These are phyloP conservation scores for Cytospora chrysosperma DNA, from an alignment of 2,329 filamentous ascomycete species.

Conservation along the genomic window DNA sequence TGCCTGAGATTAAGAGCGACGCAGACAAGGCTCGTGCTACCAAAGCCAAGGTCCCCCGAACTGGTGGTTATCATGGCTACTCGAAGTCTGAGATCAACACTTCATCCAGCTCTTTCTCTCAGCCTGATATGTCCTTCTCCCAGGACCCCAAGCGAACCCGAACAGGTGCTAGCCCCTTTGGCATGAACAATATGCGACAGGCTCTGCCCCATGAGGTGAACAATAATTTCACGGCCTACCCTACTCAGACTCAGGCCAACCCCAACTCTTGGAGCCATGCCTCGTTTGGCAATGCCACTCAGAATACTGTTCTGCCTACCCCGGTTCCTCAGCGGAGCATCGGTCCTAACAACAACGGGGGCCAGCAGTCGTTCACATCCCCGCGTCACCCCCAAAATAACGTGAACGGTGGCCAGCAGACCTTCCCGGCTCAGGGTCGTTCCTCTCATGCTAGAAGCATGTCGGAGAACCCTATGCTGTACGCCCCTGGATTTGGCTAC, in stretches of 20 bases:
- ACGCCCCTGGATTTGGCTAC: slow-evolving; percentile 16
- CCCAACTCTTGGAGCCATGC: slow-evolving; percentile 30
- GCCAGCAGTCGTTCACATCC: slow-evolving; percentile 14
- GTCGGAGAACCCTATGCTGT: slow-evolving; percentile 22
- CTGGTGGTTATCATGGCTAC: slow-evolving; percentile 27
- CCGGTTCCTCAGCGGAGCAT: slow-evolving; percentile 19
- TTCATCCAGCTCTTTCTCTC: slow-evolving; percentile 25
- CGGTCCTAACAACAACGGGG: neutral
- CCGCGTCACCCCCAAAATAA: slow-evolving; percentile 17
- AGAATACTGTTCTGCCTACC: slow-evolving; percentile 26
- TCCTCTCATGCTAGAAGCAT: slow-evolving; percentile 24
- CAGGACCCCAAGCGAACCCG: slow-evolving; percentile 23
- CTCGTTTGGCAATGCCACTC: slow-evolving; percentile 24
- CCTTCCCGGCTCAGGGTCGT: slow-evolving; percentile 16
- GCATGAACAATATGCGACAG: slow-evolving; percentile 2
- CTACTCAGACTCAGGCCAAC: slow-evolving; percentile 34
- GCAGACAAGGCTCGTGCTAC: slow-evolving; percentile 27
- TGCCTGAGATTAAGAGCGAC: slow-evolving; percentile 52
- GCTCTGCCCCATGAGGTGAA: slow-evolving; percentile 8
- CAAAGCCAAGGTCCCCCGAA: slow-evolving; percentile 24
- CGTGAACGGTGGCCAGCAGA: slow-evolving; percentile 8
- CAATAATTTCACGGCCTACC: slow-evolving; percentile 34
- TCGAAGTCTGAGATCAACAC: slow-evolving; percentile 27
- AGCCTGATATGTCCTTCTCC: slow-evolving; percentile 11
- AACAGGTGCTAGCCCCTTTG: slow-evolving; percentile 17